Percentiles rank a stretch among this genome's conserved stretches.
Conservation (phyloP, 108 stramenopile genomes). For the Nannochloropsis salina region DNA sequence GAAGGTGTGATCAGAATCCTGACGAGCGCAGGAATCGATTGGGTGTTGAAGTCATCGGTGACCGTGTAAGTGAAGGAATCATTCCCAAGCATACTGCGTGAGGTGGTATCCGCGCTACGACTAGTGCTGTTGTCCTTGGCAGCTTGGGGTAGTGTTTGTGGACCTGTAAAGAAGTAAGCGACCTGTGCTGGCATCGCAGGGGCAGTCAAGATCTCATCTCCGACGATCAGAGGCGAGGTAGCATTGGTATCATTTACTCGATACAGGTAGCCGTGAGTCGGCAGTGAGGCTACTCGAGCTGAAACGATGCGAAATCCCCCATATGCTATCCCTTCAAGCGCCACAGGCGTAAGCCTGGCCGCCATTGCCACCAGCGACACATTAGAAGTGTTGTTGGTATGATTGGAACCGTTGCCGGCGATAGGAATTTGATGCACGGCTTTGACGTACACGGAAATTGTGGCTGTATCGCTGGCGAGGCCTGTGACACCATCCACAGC, state of each 20-base stretch:
- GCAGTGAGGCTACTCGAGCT: background rate
- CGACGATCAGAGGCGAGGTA: background rate
- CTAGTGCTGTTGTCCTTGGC: background rate
- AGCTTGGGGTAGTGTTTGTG: background rate
- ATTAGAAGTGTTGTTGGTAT: background rate
- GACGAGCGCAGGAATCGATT: background rate
- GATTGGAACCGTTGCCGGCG: background rate
- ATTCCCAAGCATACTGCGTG: background rate
- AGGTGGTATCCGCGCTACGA: background rate
- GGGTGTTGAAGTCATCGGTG: background rate
- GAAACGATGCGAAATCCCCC: background rate
- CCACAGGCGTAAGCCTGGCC: background rate
- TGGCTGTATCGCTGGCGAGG: background rate
- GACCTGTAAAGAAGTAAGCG: background rate
- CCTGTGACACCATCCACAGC: background rate
- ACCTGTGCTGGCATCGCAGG: background rate
- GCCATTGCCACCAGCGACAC: background rate
- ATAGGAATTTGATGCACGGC: background rate
- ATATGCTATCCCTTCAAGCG: background rate
- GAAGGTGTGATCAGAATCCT: background rate
- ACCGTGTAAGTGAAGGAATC: background rate
- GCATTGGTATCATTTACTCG: background rate
- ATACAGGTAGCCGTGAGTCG: background rate
- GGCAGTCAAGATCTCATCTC: background rate
- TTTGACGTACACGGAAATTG: background rate